Conservation (phyloP, 805 yeast genomes). For the Candida oleophila region DNA sequence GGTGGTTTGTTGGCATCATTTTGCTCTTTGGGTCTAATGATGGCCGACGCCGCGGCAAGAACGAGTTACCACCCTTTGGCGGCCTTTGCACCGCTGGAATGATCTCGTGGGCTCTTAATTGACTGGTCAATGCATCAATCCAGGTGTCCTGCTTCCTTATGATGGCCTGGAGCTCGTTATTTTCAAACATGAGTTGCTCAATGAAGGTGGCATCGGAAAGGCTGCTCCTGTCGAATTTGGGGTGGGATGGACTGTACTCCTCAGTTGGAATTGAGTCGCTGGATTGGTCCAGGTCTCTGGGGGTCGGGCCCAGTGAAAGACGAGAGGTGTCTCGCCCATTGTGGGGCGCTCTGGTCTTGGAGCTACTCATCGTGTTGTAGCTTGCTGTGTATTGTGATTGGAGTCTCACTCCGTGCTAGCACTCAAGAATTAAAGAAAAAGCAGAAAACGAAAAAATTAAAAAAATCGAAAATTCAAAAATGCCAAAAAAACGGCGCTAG, state of each 20-base stretch:
- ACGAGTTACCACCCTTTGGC: neutral
- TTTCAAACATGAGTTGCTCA: slow-evolving; percentile 35
- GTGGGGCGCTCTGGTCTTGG: neutral
- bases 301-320: slow-evolving; percentile 1
- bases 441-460: too few relatives aligned
- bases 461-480: too few relatives aligned
- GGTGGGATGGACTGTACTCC: slow-evolving; percentile 31
- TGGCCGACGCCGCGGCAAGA: neutral
- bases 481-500: too few relatives aligned
- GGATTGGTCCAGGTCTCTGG: neutral
- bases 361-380: neutral
- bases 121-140: slow-evolving; percentile 11
- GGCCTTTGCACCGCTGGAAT: slow-evolving; percentile 2
- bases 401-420: too few relatives aligned
- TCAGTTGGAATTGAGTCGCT: neutral
- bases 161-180: slow-evolving; percentile 28
- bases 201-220: slow-evolving; percentile 30
- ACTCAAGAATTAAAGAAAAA: too few relatives aligned
- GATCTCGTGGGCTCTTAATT: slow-evolving; percentile 8
- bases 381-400: too few relatives aligned
- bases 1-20: too few relatives aligned
- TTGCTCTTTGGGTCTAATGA: too few relatives aligned
- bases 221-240: slow-evolving; percentile 30
- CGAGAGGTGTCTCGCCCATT: slow-evolving; percentile 1
- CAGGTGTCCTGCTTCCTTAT: slow-evolving; percentile 10